Conservation (phyloP, 441 rosid species). For the Melianthus villosus region DNA sequence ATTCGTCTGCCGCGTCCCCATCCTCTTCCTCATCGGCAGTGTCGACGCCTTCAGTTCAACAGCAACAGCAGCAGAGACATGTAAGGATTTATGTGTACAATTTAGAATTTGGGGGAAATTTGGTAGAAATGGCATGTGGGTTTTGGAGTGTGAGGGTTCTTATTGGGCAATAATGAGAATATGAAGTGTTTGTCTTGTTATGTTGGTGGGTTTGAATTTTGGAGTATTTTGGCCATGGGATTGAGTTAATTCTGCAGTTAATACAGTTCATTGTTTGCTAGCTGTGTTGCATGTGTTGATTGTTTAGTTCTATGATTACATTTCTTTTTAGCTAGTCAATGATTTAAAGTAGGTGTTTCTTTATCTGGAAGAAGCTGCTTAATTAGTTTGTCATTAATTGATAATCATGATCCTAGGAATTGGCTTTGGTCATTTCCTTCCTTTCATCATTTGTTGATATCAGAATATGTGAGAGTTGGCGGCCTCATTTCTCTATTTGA, state of each 20-base stretch:
- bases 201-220: background rate
- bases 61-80: constrained; percentile 38
- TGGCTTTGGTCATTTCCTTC: too few relatives aligned
- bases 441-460: too few relatives aligned
- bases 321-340: constrained; percentile 1
- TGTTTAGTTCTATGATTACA: background rate
- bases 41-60: constrained; percentile 53
- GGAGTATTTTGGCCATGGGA: constrained; percentile 5
- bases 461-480: background rate
- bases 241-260: constrained; percentile 13
- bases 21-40: constrained; percentile 91
- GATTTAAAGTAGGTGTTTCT: constrained; percentile 9
- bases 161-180: too few relatives aligned
- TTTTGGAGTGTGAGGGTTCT: too few relatives aligned
- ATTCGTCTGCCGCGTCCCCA: constrained; percentile 88
- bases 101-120: background rate
- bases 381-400: background rate
- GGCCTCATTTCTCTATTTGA: background rate
- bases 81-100: constrained; percentile 24
- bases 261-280: constrained; percentile 9
- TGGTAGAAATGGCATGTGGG: constrained; percentile 9
- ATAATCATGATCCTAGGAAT: too few relatives aligned
- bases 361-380: constrained; percentile 8
- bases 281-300: constrained; percentile 5
- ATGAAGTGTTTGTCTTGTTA: too few relatives aligned